Evolutionary conservation across 768 basidiomycete species (phyloP).

Genomic region (Pleurotus ostreatus): DNA sequence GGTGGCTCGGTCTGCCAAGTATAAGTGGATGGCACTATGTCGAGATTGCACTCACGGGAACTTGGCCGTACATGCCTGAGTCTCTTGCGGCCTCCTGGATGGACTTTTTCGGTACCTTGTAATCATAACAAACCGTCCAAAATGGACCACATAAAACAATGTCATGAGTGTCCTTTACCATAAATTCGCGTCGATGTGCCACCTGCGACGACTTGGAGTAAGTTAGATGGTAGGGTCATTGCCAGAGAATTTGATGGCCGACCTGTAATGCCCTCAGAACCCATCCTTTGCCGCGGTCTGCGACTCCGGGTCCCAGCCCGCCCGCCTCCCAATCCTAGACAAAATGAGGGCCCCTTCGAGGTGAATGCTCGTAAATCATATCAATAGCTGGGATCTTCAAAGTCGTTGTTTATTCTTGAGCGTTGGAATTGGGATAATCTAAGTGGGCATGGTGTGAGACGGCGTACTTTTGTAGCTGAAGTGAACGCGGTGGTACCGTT

Average conservation of each 20-base stretch:
- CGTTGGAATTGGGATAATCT: neutral
- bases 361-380: neutral
- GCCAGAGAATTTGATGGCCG: neutral
- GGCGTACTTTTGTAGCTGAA: too few relatives aligned
- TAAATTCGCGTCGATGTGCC: constrained; percentile 39
- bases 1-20: constrained; percentile 30
- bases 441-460: neutral
- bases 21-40: neutral
- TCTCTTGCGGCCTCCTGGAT: constrained; percentile 30
- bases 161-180: constrained; percentile 12
- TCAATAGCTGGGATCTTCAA: neutral
- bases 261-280: constrained; percentile 37
- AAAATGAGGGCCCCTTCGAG: neutral
- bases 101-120: constrained; percentile 33
- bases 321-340: constrained; percentile 35
- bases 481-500: too few relatives aligned
- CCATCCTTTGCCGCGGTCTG: constrained; percentile 32
- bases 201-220: constrained; percentile 19
- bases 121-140: neutral
- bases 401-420: neutral
- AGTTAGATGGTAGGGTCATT: neutral
- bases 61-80: constrained; percentile 49
- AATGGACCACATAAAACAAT: neutral
- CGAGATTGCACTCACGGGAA: constrained; percentile 25
- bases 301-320: constrained; percentile 27